Evolutionary conservation across 345 rosid genomes (phyloP).

Genomic region (Firmiana major): DNA sequence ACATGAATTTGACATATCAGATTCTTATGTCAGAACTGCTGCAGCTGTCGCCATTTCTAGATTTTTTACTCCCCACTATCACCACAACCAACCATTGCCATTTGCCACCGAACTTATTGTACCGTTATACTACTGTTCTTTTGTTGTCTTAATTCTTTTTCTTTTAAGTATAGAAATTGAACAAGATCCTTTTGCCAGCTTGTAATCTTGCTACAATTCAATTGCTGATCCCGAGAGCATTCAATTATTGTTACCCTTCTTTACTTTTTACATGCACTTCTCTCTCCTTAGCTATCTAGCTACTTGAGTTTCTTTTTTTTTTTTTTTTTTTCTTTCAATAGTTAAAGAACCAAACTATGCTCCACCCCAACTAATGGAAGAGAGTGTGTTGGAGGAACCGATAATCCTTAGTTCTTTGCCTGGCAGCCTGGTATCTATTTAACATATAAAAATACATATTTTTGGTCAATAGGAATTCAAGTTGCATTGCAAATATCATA

Average conservation of each 20-base stretch:
- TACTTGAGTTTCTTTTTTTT: neutral
- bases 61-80: neutral
- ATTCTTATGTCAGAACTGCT: slow-evolving; percentile 54
- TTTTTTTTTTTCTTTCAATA: neutral
- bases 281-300: neutral
- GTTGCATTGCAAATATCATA: neutral
- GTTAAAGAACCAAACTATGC: neutral
- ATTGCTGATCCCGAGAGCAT: slow-evolving; percentile 29
- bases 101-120: neutral
- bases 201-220: slow-evolving; percentile 26
- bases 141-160: no score
- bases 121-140: neutral
- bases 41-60: neutral
- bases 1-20: slow-evolving; percentile 65
- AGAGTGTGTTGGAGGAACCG: no score
- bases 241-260: slow-evolving; percentile 19
- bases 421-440: neutral
- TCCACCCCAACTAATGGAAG: neutral
- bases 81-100: neutral
- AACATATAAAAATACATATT: neutral
- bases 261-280: neutral
- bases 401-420: neutral
- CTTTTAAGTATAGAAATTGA: neutral
- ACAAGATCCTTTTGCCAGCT: slow-evolving; percentile 25
- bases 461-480: neutral